phyloP scores from a whole-genome alignment of 2,329 filamentous ascomycete genomes.

The Ophiostoma ulmi region DNA sequence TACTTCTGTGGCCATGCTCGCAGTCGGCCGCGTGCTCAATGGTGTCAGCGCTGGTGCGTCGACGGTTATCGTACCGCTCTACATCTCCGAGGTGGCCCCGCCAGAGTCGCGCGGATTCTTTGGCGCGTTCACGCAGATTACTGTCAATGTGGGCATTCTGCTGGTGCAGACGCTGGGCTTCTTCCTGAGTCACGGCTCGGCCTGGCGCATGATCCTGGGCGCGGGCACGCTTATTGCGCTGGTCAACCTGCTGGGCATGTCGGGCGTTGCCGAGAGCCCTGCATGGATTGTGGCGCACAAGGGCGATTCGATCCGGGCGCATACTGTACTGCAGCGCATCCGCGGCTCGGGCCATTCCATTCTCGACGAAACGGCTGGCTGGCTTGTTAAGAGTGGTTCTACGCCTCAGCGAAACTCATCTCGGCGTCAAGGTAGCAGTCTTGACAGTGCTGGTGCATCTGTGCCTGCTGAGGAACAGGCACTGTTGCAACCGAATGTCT shows the following conservation, averaged over 20 bases:
- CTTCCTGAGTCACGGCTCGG: constrained; percentile 71
- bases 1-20: constrained; percentile 60
- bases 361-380: constrained; percentile 63
- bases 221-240: constrained; percentile 64
- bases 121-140: constrained; percentile 79
- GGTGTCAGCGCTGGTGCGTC: constrained; percentile 82
- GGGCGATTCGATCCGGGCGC: constrained; percentile 57
- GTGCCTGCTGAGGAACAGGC: constrained; percentile 59
- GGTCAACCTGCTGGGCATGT: constrained; percentile 63
- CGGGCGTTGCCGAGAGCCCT: constrained; percentile 79
- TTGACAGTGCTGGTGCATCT: constrained; percentile 36
- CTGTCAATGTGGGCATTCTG: constrained; percentile 87
- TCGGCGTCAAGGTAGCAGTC: constrained; percentile 29
- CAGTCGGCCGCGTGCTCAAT: constrained; percentile 69
- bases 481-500: constrained; percentile 45
- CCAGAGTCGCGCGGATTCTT: constrained; percentile 71
- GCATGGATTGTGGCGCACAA: constrained; percentile 66
- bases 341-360: constrained; percentile 66
- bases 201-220: constrained; percentile 80
- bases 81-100: constrained; percentile 87
- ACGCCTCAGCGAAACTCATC: background rate
- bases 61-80: constrained; percentile 89
- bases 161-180: constrained; percentile 77
- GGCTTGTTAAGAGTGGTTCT: constrained; percentile 39
- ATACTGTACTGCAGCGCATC: constrained; percentile 65